Evolutionary conservation across 1,284 basidiomycete species (phyloP).

Genomic region (Coniferiporia sulphurascens): DNA sequence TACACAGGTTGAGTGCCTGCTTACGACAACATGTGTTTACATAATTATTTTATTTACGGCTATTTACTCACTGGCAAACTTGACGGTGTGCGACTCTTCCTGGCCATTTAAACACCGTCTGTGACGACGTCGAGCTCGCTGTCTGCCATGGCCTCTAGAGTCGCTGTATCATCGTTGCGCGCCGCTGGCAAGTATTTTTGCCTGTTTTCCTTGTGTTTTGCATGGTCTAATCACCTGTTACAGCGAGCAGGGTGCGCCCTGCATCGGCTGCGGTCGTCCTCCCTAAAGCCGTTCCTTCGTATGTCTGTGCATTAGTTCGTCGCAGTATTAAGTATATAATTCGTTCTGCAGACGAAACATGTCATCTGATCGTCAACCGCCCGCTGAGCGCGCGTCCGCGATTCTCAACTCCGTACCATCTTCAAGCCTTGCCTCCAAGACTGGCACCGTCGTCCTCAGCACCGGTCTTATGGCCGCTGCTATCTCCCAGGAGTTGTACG

Average conservation of each 20-base stretch:
- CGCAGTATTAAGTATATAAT: constrained; percentile 2
- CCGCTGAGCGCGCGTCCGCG: constrained; percentile 85
- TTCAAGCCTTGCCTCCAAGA: constrained; percentile 89
- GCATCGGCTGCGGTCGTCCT: constrained; percentile 46
- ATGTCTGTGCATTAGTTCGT: constrained; percentile 30
- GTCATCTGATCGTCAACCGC: constrained; percentile 62
- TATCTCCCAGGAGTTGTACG: constrained; percentile 97
- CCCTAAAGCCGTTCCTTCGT: constrained; percentile 52
- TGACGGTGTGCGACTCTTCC: too few species aligned
- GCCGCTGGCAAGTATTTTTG: constrained; percentile 46
- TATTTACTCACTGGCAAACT: too few species aligned
- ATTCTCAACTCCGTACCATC: constrained; percentile 92
- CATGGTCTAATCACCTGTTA: not conserved
- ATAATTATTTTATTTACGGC: too few species aligned
- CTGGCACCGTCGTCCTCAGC: constrained; percentile 86
- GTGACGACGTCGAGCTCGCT: constrained; percentile 2
- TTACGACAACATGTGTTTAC: too few species aligned
- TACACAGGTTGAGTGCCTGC: too few species aligned
- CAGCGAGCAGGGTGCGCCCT: constrained; percentile 44
- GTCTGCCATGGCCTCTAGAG: constrained; percentile 60
- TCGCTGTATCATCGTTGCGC: constrained; percentile 60
- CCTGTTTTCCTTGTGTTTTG: not conserved
- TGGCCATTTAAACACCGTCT: not conserved
- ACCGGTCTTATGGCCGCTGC: constrained; percentile 88
- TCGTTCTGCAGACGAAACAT: constrained; percentile 52